These are phyloP conservation scores for Agroathelia rolfsii DNA, from an alignment of 1,284 basidiomycete species.

Conservation along the genomic window DNA sequence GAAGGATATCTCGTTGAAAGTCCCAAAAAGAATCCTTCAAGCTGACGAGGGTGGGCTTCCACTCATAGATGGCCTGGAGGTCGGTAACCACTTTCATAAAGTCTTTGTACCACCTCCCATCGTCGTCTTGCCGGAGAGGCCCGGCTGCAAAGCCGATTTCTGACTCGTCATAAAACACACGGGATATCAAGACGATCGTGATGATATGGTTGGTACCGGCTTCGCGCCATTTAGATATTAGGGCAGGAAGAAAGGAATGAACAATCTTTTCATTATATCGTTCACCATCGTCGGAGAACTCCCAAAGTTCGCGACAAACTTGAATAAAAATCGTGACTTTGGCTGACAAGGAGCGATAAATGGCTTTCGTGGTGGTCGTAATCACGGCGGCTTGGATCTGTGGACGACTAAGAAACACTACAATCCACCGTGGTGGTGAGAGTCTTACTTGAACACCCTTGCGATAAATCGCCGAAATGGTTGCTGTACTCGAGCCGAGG, in stretches of 20 bases:
- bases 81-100: constrained; percentile 94
- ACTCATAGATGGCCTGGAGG: constrained; percentile 80
- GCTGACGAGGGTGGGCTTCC: constrained; percentile 77
- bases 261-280: constrained; percentile 95
- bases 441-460: constrained; percentile 46
- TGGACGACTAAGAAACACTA: constrained; percentile 6
- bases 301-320: constrained; percentile 93
- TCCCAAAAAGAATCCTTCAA: constrained; percentile 85
- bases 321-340: constrained; percentile 92
- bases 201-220: constrained; percentile 87
- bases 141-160: constrained; percentile 75
- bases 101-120: constrained; percentile 85
- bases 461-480: constrained; percentile 69
- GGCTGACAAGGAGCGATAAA: constrained; percentile 87
- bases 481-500: constrained; percentile 70
- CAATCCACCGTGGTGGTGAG: constrained; percentile 3
- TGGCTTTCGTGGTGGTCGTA: constrained; percentile 75
- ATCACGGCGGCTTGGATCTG: constrained; percentile 78
- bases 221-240: constrained; percentile 78
- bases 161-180: constrained; percentile 82
- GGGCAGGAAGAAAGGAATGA: constrained; percentile 81
- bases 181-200: constrained; percentile 89
- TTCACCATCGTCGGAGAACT: constrained; percentile 94
- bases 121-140: constrained; percentile 63
- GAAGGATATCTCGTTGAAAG: constrained; percentile 80